Conservation (phyloP, 2,329 filamentous ascomycete species). For the Aspergillus sp. region DNA sequence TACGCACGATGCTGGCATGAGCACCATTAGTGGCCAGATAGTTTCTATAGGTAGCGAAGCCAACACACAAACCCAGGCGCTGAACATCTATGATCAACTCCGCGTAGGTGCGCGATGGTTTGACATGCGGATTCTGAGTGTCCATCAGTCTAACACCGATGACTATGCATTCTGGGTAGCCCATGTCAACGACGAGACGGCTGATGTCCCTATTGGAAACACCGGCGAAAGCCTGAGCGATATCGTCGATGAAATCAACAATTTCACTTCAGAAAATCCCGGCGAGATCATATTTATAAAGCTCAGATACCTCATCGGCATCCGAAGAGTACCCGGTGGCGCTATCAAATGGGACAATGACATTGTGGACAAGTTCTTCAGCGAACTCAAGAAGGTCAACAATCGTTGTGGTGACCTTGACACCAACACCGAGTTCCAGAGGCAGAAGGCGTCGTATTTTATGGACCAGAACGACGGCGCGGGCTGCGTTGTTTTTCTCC, state of each 20-base stretch:
- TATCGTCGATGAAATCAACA: constrained; percentile 8
- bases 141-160: background rate
- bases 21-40: constrained; percentile 12
- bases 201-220: constrained; percentile 9
- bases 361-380: constrained; percentile 8
- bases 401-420: constrained; percentile 10
- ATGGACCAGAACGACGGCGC: constrained; percentile 8
- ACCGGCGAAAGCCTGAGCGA: constrained; percentile 6
- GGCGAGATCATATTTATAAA: constrained; percentile 10
- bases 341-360: constrained; percentile 3
- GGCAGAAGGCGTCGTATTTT: constrained; percentile 6
- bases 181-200: constrained; percentile 11
- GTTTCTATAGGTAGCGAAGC: constrained; percentile 5
- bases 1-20: constrained; percentile 12
- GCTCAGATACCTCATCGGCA: constrained; percentile 9
- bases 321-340: constrained; percentile 5
- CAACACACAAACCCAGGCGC: constrained; percentile 10
- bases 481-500: constrained; percentile 10
- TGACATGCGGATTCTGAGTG: constrained; percentile 9
- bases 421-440: constrained; percentile 5
- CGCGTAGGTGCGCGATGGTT: constrained; percentile 10
- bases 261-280: constrained; percentile 9
- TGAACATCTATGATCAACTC: constrained; percentile 12
- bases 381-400: constrained; percentile 4
- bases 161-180: constrained; percentile 9